A percentile compares a stretch with the other conserved stretches of the same genome.
These are phyloP conservation scores for Penicillium sp. DNA, from an alignment of 2,329 filamentous ascomycete species.

Conservation along the genomic window DNA sequence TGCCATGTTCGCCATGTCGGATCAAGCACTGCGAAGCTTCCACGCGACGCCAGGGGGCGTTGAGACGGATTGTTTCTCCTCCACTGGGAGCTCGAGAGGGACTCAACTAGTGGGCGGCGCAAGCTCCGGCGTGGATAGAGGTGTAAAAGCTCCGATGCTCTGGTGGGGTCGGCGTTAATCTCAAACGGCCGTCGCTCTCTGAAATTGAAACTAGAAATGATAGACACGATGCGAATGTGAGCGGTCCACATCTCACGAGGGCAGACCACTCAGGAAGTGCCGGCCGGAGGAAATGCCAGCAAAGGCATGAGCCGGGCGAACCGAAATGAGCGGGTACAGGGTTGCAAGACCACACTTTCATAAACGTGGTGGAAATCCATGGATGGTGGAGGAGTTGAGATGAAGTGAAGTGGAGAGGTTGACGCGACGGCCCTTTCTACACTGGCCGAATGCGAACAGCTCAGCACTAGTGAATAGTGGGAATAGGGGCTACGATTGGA, in stretches of 20 bases:
- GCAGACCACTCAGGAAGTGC: background rate
- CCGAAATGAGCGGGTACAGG: background rate
- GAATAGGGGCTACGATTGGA: too few species aligned
- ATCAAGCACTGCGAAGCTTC: constrained; percentile 1
- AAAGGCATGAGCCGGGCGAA: background rate
- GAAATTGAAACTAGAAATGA: background rate
- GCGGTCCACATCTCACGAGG: background rate
- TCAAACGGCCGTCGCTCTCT: background rate
- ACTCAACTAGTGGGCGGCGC: background rate
- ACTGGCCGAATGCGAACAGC: too few species aligned
- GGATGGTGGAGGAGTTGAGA: too few species aligned
- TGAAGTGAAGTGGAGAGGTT: too few species aligned
- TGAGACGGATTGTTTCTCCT: background rate
- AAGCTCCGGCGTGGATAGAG: background rate
- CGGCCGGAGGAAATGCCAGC: background rate
- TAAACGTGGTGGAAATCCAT: too few species aligned
- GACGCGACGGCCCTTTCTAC: too few species aligned
- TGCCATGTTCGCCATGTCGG: background rate
- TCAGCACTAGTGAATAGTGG: too few species aligned
- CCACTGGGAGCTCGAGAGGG: background rate
- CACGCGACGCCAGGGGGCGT: background rate
- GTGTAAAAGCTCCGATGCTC: background rate
- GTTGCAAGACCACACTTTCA: too few species aligned
- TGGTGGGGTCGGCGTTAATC: background rate
- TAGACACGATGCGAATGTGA: background rate